Base-by-base conservation (phyloP, 2,329 filamentous ascomycete species). In the Tolypocladium guangdongense region DNA sequence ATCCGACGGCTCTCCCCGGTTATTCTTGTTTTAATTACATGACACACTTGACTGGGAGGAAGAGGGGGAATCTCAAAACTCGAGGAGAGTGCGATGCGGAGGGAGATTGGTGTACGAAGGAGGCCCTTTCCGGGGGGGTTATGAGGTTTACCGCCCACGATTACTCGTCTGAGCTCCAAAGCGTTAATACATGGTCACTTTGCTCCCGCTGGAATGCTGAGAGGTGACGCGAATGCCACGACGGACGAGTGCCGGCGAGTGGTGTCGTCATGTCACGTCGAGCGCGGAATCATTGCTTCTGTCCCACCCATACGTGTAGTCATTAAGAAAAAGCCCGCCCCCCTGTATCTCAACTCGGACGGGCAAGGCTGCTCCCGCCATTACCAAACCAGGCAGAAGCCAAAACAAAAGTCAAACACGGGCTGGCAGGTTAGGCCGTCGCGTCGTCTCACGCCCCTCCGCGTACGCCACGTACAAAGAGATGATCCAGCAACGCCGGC, bases 391-490 rank as follows among this genome's bases (percentile, higher is more conserved):
- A 32, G 30, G 16, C 4, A n/a, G 8, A n/a, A 11, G 12, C 43
- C 18, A 12, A 24, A 32, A 32, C 27, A 27, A 7, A 27, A 30
- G 14, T 18, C 41, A 30, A 45, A n/a, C 41, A 27, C 8, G 12
- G 27, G 43, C n/a, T 24, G 8, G 18, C 11, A 30, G 36, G 48
- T 11, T n/a, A 46, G 39, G 48, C 50, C 54, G 52, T 55, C 49
- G n/a, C 32, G 37, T 53, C 43, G 48, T 53, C 54, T 51, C 45
- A 50, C 49, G 55, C 50, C 48, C 50, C 47, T 50, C 35, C 56
- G 53, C 54, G 30, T 43, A 53, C 53, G 52, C 57, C 57, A 50
- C 54, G 51, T 52, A 48, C 50, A 56, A 53, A 49, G 22, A 41
- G 27, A 35, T 53, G 47, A 52, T 49, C 43, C 50, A 24, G 52